Conservation (phyloP, 495 filamentous ascomycete species). For the Aspergillus incahuasiensis region DNA sequence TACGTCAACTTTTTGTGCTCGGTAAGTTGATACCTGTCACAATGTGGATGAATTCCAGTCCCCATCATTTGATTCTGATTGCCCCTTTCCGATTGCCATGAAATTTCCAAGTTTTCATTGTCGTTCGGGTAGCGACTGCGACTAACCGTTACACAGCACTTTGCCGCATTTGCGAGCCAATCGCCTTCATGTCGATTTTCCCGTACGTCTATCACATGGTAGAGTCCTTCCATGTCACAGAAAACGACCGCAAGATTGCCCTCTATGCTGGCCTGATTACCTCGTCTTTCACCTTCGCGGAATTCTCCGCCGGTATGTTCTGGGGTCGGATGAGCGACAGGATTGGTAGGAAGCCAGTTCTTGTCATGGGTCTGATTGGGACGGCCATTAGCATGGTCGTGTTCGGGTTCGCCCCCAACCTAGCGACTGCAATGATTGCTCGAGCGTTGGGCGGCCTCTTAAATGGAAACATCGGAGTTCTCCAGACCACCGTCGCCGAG, state of each 20-base stretch:
- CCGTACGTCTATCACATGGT: slow-evolving; percentile 99
- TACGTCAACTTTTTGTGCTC: slow-evolving; percentile 66
- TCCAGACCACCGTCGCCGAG: slow-evolving; percentile 93
- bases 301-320: slow-evolving; percentile 82
- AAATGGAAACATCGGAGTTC: slow-evolving; percentile 93
- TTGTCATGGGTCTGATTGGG: slow-evolving; percentile 80
- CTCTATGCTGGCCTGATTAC: slow-evolving; percentile 96
- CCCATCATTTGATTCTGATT: background rate
- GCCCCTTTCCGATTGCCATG: background rate
- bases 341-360: slow-evolving; percentile 87
- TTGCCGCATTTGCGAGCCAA: slow-evolving; percentile 94
- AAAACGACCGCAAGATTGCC: slow-evolving; percentile 73
- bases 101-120: background rate
- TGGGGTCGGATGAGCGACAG: slow-evolving; percentile 93
- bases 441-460: slow-evolving; percentile 85
- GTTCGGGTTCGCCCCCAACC: slow-evolving; percentile 85
- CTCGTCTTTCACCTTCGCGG: slow-evolving; percentile 92
- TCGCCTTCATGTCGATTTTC: slow-evolving; percentile 99
- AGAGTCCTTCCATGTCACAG: slow-evolving; percentile 77
- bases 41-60: slow-evolving; percentile 4
- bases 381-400: slow-evolving; percentile 91
- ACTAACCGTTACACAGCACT: slow-evolving; percentile 54
- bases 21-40: slow-evolving; percentile 38
- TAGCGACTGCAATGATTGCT: slow-evolving; percentile 79
- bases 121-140: slow-evolving; percentile 29